Percentiles rank a stretch among this genome's conserved stretches.
Evolutionary conservation across 257 asterid genomes (phyloP).

Genomic region (Fraxinus cuspidata): DNA sequence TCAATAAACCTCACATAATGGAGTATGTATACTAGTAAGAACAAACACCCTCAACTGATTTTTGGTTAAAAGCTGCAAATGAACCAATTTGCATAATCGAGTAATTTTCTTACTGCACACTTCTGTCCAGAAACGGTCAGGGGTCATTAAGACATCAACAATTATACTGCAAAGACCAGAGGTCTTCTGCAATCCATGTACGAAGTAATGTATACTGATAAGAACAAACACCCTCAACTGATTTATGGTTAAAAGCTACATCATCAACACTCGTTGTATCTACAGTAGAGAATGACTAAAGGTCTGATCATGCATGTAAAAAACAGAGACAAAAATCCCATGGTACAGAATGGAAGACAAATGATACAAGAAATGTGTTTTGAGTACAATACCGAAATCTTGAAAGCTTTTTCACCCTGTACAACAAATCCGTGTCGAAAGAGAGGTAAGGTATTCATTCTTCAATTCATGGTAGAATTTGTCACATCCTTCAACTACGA

Average conservation of each 20-base stretch:
- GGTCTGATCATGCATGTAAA: neutral
- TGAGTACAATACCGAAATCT: conserved; percentile 11
- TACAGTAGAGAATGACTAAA: conserved; percentile 18
- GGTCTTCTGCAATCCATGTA: neutral
- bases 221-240: conserved; percentile 16
- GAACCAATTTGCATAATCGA: neutral
- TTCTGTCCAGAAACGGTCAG: neutral
- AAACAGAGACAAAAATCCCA: neutral
- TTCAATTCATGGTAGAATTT: neutral
- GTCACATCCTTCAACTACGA: neutral
- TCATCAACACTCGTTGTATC: conserved; percentile 19
- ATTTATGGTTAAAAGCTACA: conserved; percentile 14
- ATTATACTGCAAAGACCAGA: neutral
- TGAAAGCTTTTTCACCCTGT: conserved; percentile 19
- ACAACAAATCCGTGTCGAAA: conserved; percentile 13
- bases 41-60: too few relatives aligned
- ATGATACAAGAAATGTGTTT: conserved; percentile 6
- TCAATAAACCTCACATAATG: neutral
- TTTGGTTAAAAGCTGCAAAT: conserved; percentile 12
- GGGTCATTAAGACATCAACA: neutral
- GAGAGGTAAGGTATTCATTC: conserved; percentile 9
- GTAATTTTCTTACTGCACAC: neutral
- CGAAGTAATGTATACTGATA: neutral
- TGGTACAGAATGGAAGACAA: neutral
- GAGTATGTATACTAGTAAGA: too few relatives aligned